Evolutionary conservation across 768 basidiomycete species (phyloP), one percentile per base, ranked within the genome.

Genomic region (Auriculariales sp.): DNA sequence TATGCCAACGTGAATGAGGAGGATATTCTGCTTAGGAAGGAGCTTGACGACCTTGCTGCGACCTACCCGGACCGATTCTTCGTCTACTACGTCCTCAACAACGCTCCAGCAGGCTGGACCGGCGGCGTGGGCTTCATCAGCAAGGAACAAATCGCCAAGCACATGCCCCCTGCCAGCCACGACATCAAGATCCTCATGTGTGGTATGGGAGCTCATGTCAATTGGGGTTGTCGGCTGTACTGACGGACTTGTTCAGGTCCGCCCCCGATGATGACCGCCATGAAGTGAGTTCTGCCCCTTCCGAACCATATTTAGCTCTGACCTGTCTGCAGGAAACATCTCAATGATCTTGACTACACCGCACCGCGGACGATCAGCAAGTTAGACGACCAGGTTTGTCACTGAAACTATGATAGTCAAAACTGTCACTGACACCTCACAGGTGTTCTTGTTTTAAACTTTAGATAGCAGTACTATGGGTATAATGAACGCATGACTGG

Each of bases 1-100:
- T 98, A 98, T 66, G 95, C 95, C 57, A 99, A 99, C 67, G 92
- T 97, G 55, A 84, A 82, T 66, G 62, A 72, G 51, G 86, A 92
- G 50, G 95, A 99, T 61, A 97, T 99, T 60, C 79, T 99, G 33
- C 74, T 98, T 58, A 85, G 78, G 59, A 73, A 78, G 52, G 90
- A 97, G 60, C 75, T 99, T 44, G 91, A 97, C 63, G 73, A 77
- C 49, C 78, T 97, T 39, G 73, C 75, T 15, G 70, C 69, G 45
- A 68, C 66, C 49, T 74, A 94, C 59, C 69, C 71, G 19, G 63
- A 70, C 42, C 72, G 78, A 52, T 91, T 98, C 74, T 79, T 75
- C 56, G 73, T 94, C 48, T 79, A 77, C 67, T 91, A 92, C 63
- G 90, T 95, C 49, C 78, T 99, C 60, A 98, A 99, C 74, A 95